phyloP scores from a whole-genome alignment of 1,284 basidiomycete species.

The Ganoderma meredithae region DNA sequence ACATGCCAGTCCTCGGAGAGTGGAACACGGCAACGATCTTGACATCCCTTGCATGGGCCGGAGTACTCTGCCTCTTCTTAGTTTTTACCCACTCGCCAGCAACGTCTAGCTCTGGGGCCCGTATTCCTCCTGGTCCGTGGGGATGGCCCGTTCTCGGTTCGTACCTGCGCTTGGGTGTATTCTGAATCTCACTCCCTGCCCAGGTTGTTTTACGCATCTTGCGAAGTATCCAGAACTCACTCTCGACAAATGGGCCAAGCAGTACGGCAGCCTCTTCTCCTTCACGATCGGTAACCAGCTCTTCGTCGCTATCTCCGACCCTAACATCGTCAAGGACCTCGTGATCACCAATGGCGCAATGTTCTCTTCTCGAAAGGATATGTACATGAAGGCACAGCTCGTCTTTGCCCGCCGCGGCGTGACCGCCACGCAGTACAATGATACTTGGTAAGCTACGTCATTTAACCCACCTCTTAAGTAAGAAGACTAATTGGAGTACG shows the following conservation, averaged over 20 bases:
- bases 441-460: constrained; percentile 38
- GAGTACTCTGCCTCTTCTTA: background rate
- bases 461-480: background rate
- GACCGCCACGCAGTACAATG: constrained; percentile 50
- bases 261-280: constrained; percentile 49
- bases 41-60: background rate
- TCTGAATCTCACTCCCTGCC: background rate
- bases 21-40: background rate
- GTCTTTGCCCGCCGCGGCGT: constrained; percentile 50
- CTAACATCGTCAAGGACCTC: constrained; percentile 49
- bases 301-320: constrained; percentile 51
- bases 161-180: background rate
- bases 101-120: background rate
- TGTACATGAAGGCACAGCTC: constrained; percentile 52
- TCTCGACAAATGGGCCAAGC: constrained; percentile 47
- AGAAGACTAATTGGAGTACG: background rate
- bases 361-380: constrained; percentile 50
- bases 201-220: constrained; percentile 34
- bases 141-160: background rate
- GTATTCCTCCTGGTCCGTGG: background rate
- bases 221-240: constrained; percentile 47
- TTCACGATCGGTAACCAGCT: constrained; percentile 53
- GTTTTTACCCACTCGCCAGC: background rate
- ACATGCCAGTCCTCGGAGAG: background rate
- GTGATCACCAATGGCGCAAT: constrained; percentile 51